These are phyloP conservation scores for Metschnikowia kofuensis DNA, from an alignment of 805 yeast species.

Conservation along the genomic window DNA sequence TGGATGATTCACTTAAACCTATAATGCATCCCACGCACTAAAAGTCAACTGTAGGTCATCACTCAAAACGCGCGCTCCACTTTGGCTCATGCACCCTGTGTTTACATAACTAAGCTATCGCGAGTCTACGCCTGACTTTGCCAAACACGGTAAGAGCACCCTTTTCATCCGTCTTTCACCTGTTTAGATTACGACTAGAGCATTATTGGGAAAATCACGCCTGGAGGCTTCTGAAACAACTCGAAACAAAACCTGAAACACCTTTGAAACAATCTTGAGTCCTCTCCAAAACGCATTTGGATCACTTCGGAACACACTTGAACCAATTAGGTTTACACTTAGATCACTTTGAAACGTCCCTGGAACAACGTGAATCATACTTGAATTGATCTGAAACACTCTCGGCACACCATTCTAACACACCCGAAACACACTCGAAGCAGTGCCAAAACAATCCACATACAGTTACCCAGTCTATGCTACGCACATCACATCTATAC, in stretches of 20 bases:
- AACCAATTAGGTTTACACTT: not conserved
- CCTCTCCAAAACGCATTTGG: not conserved
- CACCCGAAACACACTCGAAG: constrained; percentile 1
- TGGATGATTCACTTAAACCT: too few species aligned
- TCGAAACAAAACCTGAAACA: constrained; percentile 5
- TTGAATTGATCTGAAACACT: constrained; percentile 2
- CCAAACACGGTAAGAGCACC: not conserved
- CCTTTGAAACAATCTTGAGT: constrained; percentile 3
- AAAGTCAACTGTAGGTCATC: not conserved
- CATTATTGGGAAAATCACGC: too few species aligned
- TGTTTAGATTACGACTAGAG: too few species aligned
- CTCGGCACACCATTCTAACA: not conserved
- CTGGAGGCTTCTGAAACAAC: not conserved
- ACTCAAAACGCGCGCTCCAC: not conserved
- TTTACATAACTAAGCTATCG: not conserved
- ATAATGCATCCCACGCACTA: too few species aligned
- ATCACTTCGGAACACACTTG: not conserved
- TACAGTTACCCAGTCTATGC: not conserved
- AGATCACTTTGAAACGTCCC: not conserved
- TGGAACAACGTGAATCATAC: not conserved
- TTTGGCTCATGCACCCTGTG: not conserved
- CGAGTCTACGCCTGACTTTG: not conserved
- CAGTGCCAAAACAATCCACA: not conserved
- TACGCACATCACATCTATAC: not conserved
- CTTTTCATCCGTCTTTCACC: too few species aligned